Conservation (phyloP, 1,284 basidiomycete genomes). For the Vanrija sp. region DNA sequence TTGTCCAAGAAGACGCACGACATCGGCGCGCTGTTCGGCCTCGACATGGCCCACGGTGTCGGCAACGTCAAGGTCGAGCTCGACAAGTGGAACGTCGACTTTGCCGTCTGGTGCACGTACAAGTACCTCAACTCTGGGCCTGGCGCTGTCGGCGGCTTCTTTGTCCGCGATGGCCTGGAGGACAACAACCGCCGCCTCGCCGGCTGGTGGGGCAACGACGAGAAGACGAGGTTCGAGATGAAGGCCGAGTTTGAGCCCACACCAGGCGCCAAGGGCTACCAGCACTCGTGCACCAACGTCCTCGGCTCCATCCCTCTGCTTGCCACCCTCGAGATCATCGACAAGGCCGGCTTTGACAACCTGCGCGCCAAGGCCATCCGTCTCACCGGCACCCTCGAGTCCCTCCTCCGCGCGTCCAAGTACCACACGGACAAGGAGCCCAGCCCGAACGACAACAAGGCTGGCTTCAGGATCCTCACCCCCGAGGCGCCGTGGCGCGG, state of each 20-base stretch:
- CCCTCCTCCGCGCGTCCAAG: constrained; percentile 59
- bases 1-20: constrained; percentile 81
- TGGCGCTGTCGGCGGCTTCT: constrained; percentile 81
- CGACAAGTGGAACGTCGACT: constrained; percentile 93
- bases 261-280: constrained; percentile 87
- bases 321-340: constrained; percentile 75
- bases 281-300: constrained; percentile 88
- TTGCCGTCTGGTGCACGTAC: constrained; percentile 97
- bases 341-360: constrained; percentile 66
- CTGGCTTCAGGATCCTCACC: constrained; percentile 65
- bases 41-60: constrained; percentile 93
- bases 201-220: constrained; percentile 97
- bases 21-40: constrained; percentile 79
- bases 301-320: constrained; percentile 73
- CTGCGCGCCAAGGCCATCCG: constrained; percentile 65
- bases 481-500: constrained; percentile 68
- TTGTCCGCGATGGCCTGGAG: constrained; percentile 41
- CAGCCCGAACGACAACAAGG: not conserved
- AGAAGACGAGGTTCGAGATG: constrained; percentile 86
- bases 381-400: constrained; percentile 69
- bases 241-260: constrained; percentile 75
- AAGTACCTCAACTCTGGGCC: constrained; percentile 96
- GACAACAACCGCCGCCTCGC: constrained; percentile 61
- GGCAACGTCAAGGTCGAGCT: constrained; percentile 87
- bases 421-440: not conserved